Base-by-base conservation (phyloP, 768 basidiomycete genomes). In the Suillus hirtellus region DNA sequence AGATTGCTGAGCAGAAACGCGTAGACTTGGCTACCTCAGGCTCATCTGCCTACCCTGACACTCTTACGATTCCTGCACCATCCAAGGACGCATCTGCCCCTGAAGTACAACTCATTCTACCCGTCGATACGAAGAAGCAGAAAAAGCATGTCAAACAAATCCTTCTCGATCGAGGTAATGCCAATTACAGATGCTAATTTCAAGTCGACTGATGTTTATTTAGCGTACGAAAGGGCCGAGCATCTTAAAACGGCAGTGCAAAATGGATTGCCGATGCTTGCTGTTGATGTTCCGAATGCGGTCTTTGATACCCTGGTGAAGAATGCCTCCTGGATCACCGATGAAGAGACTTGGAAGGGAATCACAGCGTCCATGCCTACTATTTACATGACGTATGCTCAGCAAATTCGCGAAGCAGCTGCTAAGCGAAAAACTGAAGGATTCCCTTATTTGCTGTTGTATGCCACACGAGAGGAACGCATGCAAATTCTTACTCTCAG, bases 1-100 rank as follows among this genome's bases (percentile, higher is more conserved):
- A 91, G 65, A 89, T 95, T 19, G 79, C 87, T 0, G 92, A 94
- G 66, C 92, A 94, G 75, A 89, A 88, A 70, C 87, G 88, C 1
- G 80, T 87, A 31, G 93, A 95, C 67, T 75, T 83, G 1, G 77
- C 84, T 9, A 88, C 88, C 0, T 85, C 87, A 12, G 89, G 88
- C 2, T 86, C 83, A 9, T 76, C 80, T 0, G 72, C 73, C 3
- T 73, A 82, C 10, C 74, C 81, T 0, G 85, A 86, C 19, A 66
- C 69, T 17, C 64, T 78, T 31, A 74, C 77, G 52, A 50, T 65
- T 4, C 66, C 70, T 12, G 60, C 77, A 2, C 69, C 80, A 2
- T 69, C 76, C 1, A 80, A 78, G 66, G 77, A 81, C 35, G 38
- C 67, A 12, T 70, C 73, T 1, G 66, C 79, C 0, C 74, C 82